Base-by-base conservation (phyloP, 495 filamentous ascomycete genomes). In the Pseudevernia furfuracea region DNA sequence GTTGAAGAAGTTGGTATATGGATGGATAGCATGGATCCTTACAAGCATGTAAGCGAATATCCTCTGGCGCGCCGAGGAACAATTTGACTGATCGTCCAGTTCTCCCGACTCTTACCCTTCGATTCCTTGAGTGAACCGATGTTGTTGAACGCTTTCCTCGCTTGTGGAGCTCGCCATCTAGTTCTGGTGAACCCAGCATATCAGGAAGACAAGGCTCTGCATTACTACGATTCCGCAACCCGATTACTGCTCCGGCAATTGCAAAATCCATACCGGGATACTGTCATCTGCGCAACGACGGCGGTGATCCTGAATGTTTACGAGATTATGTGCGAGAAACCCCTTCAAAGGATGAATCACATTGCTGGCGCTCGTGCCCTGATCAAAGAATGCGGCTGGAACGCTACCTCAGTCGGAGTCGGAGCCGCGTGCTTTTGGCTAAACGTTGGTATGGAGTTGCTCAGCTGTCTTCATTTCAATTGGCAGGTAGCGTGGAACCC, bases 341-440 rank as follows among this genome's bases (percentile, higher is more conserved):
- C 87, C 17, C 79, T 85, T 32, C 85, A 91, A 67, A 81, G 87
- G 19, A 91, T 91, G 84, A 89, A 89, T 67, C 92, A 96, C 71
- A 92, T 95, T 67, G 86, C 89, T 11, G 90, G 90, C 4, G 89
- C 92, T 21, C 82, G 91, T 57, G 91, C 92, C 6, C 79, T 97
- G 58, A 91, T 98, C 71, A 89, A 89, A 67, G 91, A 97, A 71
- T 96, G 92, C 71, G 83, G 84, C 19, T 98, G 94, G 94, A 89
- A 87, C 68, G 90, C 92, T 2, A 85, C 81, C 59, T 88, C 89
- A 34, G 80, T 80, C 5, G 91, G 92, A 6, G 82, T 97, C 52
- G 92, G 91, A 12, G 85, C 87, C 1, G 90, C 93, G 15, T 97
- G 92, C 73, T 97, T 97, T 75, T 97, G 93, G 92, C 75, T 96